phyloP scores from a whole-genome alignment of 805 yeast species.

The Ogataea thermomethanolica region DNA sequence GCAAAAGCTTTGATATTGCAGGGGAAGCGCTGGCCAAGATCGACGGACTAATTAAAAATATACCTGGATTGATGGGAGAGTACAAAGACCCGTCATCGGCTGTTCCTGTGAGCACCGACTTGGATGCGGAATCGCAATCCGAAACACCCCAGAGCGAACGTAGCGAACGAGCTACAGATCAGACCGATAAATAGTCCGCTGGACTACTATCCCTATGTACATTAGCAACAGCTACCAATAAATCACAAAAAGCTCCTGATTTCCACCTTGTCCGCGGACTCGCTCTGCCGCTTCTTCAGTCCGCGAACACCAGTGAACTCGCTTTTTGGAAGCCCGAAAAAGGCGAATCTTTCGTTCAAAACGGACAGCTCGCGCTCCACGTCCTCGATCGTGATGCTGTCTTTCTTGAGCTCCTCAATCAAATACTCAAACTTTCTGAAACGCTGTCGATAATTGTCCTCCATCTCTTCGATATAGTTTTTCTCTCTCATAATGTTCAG shows the following conservation, averaged over 20 bases:
- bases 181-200: not conserved
- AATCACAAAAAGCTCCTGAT: constrained; percentile 2
- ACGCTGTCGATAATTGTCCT: constrained; percentile 38
- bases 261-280: constrained; percentile 1
- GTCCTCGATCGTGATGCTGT: constrained; percentile 32
- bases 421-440: constrained; percentile 34
- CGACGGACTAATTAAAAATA: constrained; percentile 66
- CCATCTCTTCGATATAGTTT: constrained; percentile 41
- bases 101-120: constrained; percentile 2
- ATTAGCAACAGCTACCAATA: constrained; percentile 2
- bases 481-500: constrained; percentile 46
- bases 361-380: constrained; percentile 38
- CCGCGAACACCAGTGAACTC: constrained; percentile 16
- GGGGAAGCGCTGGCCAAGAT: constrained; percentile 68
- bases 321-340: constrained; percentile 26
- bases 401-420: constrained; percentile 19
- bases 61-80: constrained; percentile 59
- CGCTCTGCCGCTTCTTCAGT: constrained; percentile 1
- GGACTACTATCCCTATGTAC: constrained; percentile 2
- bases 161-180: constrained; percentile 1
- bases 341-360: constrained; percentile 42
- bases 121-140: constrained; percentile 2
- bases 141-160: constrained; percentile 4
- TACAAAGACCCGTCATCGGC: constrained; percentile 13
- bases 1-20: constrained; percentile 76